A percentile compares a stretch with the other conserved stretches of the same genome.
These are phyloP conservation scores for Haberlea rhodopensis DNA, from an alignment of 257 asterid species.

Conservation along the genomic window DNA sequence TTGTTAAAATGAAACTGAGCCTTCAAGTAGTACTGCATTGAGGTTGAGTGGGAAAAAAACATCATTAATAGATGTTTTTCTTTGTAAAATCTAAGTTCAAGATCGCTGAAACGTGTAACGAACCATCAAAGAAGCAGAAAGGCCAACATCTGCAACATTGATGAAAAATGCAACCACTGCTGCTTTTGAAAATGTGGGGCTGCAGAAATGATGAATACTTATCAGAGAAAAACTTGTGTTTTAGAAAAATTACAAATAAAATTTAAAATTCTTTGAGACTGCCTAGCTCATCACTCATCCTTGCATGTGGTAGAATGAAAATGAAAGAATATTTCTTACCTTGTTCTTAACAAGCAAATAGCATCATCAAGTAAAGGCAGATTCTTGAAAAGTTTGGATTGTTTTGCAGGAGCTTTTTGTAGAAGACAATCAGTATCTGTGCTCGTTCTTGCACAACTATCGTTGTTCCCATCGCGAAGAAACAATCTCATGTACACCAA, in stretches of 20 bases:
- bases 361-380: slow-evolving; percentile 61
- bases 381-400: slow-evolving; percentile 43
- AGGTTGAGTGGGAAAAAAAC: neutral
- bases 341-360: slow-evolving; percentile 57
- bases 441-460: slow-evolving; percentile 17
- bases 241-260: neutral
- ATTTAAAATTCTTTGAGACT: neutral
- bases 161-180: slow-evolving; percentile 68
- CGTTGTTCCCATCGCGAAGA: slow-evolving; percentile 48
- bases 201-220: slow-evolving; percentile 30
- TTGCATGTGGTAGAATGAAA: neutral
- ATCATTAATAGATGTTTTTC: neutral
- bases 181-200: slow-evolving; percentile 77
- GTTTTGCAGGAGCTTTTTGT: slow-evolving; percentile 53
- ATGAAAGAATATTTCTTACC: slow-evolving; percentile 33
- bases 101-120: neutral
- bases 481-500: slow-evolving; percentile 72
- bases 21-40: slow-evolving; percentile 76
- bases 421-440: slow-evolving; percentile 60
- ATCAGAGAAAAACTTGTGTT: neutral
- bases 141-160: slow-evolving; percentile 78
- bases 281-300: neutral
- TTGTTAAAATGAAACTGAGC: slow-evolving; percentile 86
- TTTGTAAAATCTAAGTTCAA: neutral
- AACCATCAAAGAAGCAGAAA: slow-evolving; percentile 65